Conservation (phyloP, 257 asterid species). For the Leonotis leonurus region DNA sequence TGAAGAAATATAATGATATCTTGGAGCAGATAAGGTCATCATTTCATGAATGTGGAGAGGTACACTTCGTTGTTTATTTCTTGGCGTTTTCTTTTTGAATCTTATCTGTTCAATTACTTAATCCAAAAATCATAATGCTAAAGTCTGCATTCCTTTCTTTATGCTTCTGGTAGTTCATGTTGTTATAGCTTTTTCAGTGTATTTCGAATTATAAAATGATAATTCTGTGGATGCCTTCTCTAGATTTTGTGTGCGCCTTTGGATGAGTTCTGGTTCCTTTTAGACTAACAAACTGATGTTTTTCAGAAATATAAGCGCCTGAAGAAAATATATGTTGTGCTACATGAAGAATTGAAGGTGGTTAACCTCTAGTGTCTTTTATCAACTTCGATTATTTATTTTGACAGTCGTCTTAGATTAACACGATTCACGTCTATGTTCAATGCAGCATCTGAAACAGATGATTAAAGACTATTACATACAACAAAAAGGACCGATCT, state of each 20-base stretch:
- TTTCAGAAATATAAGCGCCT: slow-evolving; percentile 70
- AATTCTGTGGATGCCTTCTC: too few relatives aligned
- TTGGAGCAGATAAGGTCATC: slow-evolving; percentile 59
- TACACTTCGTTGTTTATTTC: slow-evolving; percentile 24
- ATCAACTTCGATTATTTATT: neutral
- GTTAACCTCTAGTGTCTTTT: slow-evolving; percentile 14
- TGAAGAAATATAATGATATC: slow-evolving; percentile 45
- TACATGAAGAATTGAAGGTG: slow-evolving; percentile 79
- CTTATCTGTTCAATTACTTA: neutral
- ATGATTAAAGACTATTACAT: slow-evolving; percentile 57
- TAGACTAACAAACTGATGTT: slow-evolving; percentile 18
- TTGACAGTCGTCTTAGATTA: neutral
- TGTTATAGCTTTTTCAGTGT: too few relatives aligned
- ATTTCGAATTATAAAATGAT: too few relatives aligned
- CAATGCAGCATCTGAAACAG: slow-evolving; percentile 71
- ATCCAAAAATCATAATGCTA: neutral
- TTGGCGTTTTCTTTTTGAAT: slow-evolving; percentile 1
- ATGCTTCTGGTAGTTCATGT: too few relatives aligned
- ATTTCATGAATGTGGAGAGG: slow-evolving; percentile 72
- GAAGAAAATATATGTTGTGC: slow-evolving; percentile 68
- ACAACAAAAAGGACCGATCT: slow-evolving; percentile 34
- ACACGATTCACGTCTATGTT: slow-evolving; percentile 12
- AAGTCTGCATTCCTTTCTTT: neutral
- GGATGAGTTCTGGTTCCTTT: slow-evolving; percentile 7
- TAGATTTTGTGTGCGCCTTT: neutral